Evolutionary conservation across 208 protist genomes (phyloP).

Genomic region (Trichomonas tenax): DNA sequence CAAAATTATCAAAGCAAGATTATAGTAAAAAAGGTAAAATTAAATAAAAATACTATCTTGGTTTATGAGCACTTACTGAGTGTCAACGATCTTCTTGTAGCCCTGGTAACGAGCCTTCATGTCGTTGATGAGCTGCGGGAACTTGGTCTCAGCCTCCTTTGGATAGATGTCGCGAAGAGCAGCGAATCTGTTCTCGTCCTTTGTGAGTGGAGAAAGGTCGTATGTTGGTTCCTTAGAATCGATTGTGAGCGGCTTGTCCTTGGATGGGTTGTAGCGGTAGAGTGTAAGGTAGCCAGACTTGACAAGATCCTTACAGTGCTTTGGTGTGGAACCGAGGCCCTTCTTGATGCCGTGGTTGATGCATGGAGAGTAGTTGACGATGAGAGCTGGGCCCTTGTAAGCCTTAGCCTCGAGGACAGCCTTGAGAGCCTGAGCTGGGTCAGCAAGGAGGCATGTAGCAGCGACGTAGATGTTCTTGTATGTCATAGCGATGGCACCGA

Average conservation of each 20-base stretch:
- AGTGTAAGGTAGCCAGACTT: no score
- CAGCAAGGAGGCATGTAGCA: conserved; percentile 33
- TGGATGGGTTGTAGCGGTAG: neutral
- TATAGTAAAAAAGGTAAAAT: no score
- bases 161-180: no score
- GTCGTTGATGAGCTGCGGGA: neutral
- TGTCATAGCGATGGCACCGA: no score
- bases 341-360: conserved; percentile 30
- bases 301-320: no score
- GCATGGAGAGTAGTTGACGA: conserved; percentile 47
- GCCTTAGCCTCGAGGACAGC: conserved; percentile 46
- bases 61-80: no score
- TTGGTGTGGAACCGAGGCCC: no score
- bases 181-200: no score
- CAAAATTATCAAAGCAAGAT: no score
- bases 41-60: no score
- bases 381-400: conserved; percentile 43
- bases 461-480: no score
- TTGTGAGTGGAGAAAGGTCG: neutral
- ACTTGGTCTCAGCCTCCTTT: no score
- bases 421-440: conserved; percentile 39
- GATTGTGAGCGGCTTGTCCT: neutral
- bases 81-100: neutral
- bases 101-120: neutral
- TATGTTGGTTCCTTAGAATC: neutral